A percentile compares a stretch with the other conserved stretches of the same genome.
These are phyloP conservation scores for Bretschneidera sinensis DNA, from an alignment of 345 rosid species.

Conservation along the genomic window DNA sequence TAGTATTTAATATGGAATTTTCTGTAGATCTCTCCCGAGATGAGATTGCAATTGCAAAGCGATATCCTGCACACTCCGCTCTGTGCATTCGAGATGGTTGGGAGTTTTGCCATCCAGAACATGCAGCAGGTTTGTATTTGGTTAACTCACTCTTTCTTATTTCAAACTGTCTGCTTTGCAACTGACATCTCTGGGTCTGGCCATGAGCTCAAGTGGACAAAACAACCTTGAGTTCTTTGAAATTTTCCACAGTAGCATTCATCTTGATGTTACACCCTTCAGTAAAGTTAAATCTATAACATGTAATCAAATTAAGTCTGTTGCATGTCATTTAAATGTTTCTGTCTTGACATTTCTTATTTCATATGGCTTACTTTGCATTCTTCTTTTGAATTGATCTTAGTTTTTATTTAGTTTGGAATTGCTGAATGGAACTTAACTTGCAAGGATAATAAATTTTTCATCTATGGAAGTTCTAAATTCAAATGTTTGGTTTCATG, in stretches of 20 bases:
- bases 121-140: conserved; percentile 64
- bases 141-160: conserved; percentile 7
- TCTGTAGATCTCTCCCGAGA: conserved; percentile 82
- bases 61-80: conserved; percentile 78
- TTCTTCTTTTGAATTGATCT: neutral
- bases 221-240: neutral
- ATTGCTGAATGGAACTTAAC: conserved; percentile 1
- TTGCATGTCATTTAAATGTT: no score
- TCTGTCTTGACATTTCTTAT: no score
- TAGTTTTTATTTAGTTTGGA: conserved; percentile 11
- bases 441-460: neutral
- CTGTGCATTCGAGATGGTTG: conserved; percentile 94
- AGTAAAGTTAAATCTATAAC: no score
- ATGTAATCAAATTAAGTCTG: no score
- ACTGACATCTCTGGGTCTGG: neutral
- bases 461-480: neutral
- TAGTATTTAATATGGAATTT: conserved; percentile 14
- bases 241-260: no score
- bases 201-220: neutral
- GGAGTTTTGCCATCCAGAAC: conserved; percentile 89
- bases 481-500: neutral
- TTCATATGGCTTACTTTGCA: neutral
- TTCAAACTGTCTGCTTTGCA: neutral
- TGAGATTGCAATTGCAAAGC: conserved; percentile 73
- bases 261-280: neutral